Evolutionary conservation across 2,329 filamentous ascomycete species (phyloP).

Genomic region (Cadophora sp.): DNA sequence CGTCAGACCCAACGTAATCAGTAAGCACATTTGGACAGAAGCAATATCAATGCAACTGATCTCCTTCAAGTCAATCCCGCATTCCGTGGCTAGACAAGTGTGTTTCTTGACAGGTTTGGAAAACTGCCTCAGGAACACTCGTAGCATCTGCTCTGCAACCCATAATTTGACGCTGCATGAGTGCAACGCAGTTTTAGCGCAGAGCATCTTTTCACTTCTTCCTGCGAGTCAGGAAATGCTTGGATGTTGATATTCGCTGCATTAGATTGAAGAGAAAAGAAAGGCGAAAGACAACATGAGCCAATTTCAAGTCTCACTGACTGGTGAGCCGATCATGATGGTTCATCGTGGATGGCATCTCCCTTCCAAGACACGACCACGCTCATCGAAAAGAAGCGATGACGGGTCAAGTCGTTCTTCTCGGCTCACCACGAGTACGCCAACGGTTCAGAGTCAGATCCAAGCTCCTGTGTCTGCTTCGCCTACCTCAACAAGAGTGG

Average conservation of each 20-base stretch:
- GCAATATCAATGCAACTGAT: too few relatives aligned
- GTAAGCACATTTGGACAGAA: background rate
- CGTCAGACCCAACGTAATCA: background rate
- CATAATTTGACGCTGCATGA: background rate
- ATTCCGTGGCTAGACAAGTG: too few relatives aligned
- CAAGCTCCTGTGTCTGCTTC: too few relatives aligned
- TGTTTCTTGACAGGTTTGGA: too few relatives aligned
- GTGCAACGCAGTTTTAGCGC: background rate
- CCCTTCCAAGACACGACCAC: background rate
- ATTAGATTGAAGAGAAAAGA: background rate
- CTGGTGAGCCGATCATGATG: background rate
- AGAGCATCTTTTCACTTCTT: too few relatives aligned
- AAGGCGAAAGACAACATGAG: background rate
- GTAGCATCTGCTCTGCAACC: background rate
- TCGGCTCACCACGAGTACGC: too few relatives aligned
- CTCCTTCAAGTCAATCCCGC: background rate
- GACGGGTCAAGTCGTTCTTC: too few relatives aligned
- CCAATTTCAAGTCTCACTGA: background rate
- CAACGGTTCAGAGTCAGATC: too few relatives aligned
- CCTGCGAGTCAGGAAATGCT: background rate
- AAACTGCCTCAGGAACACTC: too few relatives aligned
- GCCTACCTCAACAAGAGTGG: too few relatives aligned
- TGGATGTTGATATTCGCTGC: background rate
- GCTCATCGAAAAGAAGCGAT: background rate
- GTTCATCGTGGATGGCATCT: background rate